A percentile compares a stretch with the other conserved stretches of the same genome.
Evolutionary conservation across 2,329 filamentous ascomycete species (phyloP).

Genomic region (Fusarium azukiicola): DNA sequence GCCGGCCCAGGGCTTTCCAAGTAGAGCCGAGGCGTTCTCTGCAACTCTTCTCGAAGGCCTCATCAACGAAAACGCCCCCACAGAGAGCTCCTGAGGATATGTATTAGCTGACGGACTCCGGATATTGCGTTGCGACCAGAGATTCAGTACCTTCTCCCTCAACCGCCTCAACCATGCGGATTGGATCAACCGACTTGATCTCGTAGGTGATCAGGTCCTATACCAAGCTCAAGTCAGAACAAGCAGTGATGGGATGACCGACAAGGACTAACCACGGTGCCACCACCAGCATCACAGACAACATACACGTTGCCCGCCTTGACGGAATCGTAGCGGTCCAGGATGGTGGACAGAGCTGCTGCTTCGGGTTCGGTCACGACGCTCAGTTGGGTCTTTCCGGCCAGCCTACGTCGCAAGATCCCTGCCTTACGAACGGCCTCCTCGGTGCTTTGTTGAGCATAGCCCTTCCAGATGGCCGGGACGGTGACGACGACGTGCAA

Average conservation of each 20-base stretch:
- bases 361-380: not conserved
- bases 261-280: not conserved
- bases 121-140: too few species aligned
- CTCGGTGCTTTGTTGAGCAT: too few species aligned
- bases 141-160: not conserved
- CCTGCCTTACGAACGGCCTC: too few species aligned
- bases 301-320: not conserved
- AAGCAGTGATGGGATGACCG: rapidly evolving
- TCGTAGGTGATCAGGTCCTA: not conserved
- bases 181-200: not conserved
- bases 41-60: not conserved
- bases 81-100: not conserved
- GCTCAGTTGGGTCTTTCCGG: not conserved
- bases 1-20: not conserved
- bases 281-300: not conserved
- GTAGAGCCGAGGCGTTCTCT: not conserved
- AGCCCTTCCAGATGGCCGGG: too few species aligned
- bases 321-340: not conserved
- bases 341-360: not conserved
- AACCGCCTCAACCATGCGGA: not conserved
- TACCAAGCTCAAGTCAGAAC: not conserved
- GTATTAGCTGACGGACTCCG: not conserved
- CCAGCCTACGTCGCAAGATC: not conserved
- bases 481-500: too few species aligned
- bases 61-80: not conserved